phyloP scores from a whole-genome alignment of 2,329 filamentous ascomycete genomes.

The Pseudogymnoascus sp. region DNA sequence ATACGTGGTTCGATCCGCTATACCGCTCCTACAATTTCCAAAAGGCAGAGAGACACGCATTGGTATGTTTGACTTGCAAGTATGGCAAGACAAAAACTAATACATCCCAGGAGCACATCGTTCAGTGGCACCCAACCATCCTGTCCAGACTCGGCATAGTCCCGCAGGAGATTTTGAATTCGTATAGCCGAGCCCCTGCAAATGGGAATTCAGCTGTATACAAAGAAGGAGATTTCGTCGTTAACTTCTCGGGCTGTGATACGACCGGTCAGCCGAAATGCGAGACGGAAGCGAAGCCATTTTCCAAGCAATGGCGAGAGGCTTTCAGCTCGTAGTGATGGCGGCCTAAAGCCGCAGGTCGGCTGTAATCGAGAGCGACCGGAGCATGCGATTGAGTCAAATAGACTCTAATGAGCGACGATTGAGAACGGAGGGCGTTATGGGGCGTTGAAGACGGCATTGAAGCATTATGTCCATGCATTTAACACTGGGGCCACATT shows the following conservation, averaged over 20 bases:
- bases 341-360: neutral
- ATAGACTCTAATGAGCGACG: constrained; percentile 8
- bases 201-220: constrained; percentile 54
- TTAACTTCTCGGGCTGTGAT: constrained; percentile 70
- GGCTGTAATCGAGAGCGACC: neutral
- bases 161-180: constrained; percentile 77
- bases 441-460: neutral
- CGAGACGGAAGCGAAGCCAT: constrained; percentile 54
- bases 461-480: constrained; percentile 4
- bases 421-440: neutral
- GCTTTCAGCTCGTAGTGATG: constrained; percentile 3
- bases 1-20: constrained; percentile 92
- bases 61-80: constrained; percentile 49
- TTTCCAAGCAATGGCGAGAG: constrained; percentile 28
- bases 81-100: neutral
- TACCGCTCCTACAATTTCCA: constrained; percentile 95
- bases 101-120: constrained; percentile 63
- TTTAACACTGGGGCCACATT: constrained; percentile 1
- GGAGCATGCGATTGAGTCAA: neutral
- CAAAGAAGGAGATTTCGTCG: constrained; percentile 75
- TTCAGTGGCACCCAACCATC: constrained; percentile 96
- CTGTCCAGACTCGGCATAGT: constrained; percentile 82
- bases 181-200: constrained; percentile 51
- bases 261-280: constrained; percentile 52
- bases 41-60: constrained; percentile 83